Evolutionary conservation across 1,139 yeast species (phyloP).

Genomic region (Yamadazyma friedrichii): DNA sequence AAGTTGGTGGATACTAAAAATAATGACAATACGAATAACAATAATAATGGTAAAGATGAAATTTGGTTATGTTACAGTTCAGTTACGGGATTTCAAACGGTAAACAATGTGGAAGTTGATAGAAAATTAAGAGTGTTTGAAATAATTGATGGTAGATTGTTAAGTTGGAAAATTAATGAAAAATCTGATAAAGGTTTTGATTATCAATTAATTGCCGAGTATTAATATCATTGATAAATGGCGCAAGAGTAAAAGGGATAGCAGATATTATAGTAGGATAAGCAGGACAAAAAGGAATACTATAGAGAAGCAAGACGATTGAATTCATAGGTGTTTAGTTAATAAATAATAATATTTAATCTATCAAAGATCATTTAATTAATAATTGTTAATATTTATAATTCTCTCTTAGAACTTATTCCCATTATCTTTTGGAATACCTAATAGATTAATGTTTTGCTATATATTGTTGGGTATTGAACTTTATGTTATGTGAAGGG

Average conservation of each 20-base stretch:
- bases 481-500: no score
- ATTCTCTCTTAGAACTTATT: no score
- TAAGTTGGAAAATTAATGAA: conserved; percentile 43
- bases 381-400: no score
- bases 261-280: no score
- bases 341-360: neutral
- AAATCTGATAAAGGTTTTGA: conserved; percentile 29
- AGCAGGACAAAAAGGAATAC: no score
- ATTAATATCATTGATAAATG: neutral
- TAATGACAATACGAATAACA: conserved; percentile 5
- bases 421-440: no score
- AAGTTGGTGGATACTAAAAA: conserved; percentile 5
- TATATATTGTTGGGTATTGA: no score
- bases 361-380: neutral
- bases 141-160: conserved; percentile 22
- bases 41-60: conserved; percentile 6
- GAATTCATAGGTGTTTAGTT: conserved; percentile 1
- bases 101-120: conserved; percentile 25
- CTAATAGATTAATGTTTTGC: no score
- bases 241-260: no score
- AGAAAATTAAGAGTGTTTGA: conserved; percentile 39
- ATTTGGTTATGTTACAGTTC: conserved; percentile 45
- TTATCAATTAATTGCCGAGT: conserved; percentile 22
- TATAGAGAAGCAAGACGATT: neutral
- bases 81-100: conserved; percentile 39